A percentile compares a stretch with the other conserved stretches of the same genome.
These are phyloP conservation scores for Nakaseomyces delphensis DNA, from an alignment of 1,139 yeast genomes.

Conservation along the genomic window DNA sequence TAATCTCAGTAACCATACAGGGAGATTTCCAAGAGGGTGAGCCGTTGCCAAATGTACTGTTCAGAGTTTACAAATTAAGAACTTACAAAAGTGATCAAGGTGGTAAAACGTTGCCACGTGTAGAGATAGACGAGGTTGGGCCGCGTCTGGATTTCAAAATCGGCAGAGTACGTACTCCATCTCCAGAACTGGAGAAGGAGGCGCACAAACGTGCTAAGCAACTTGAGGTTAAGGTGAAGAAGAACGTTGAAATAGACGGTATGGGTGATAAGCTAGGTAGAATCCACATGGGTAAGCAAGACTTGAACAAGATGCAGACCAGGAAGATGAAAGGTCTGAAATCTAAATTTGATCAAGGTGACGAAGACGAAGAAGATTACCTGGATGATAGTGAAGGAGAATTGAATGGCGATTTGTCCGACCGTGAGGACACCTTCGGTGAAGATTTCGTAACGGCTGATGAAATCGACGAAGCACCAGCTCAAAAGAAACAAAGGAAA, in stretches of 20 bases:
- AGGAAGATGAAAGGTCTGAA: conserved; percentile 98
- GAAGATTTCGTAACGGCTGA: conserved; percentile 55
- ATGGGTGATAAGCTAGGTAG: conserved; percentile 98
- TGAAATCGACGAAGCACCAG: conserved; percentile 37
- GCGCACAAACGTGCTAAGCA: conserved; percentile 78
- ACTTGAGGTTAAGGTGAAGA: conserved; percentile 71
- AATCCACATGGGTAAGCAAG: conserved; percentile 94
- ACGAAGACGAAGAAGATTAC: conserved; percentile 40
- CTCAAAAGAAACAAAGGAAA: conserved; percentile 33
- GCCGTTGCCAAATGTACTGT: conserved; percentile 68
- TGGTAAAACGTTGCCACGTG: conserved; percentile 67
- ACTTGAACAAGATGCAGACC: conserved; percentile 79
- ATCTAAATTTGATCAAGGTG: conserved; percentile 66
- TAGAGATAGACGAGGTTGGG: conserved; percentile 90
- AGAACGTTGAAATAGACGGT: conserved; percentile 77
- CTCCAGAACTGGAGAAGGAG: conserved; percentile 85
- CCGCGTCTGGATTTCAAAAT: conserved; percentile 90
- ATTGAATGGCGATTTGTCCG: conserved; percentile 38
- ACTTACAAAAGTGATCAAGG: conserved; percentile 71
- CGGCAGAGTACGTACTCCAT: conserved; percentile 79
- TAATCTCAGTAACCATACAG: conserved; percentile 73
- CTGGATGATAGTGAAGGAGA: conserved; percentile 41
- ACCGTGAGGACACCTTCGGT: conserved; percentile 53
- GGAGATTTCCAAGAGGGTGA: conserved; percentile 68
- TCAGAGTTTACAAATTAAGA: conserved; percentile 83